A percentile compares a stretch with the other conserved stretches of the same genome.
These are phyloP conservation scores for Pseudocercospora fuligena DNA, from an alignment of 2,329 filamentous ascomycete species.

Conservation along the genomic window DNA sequence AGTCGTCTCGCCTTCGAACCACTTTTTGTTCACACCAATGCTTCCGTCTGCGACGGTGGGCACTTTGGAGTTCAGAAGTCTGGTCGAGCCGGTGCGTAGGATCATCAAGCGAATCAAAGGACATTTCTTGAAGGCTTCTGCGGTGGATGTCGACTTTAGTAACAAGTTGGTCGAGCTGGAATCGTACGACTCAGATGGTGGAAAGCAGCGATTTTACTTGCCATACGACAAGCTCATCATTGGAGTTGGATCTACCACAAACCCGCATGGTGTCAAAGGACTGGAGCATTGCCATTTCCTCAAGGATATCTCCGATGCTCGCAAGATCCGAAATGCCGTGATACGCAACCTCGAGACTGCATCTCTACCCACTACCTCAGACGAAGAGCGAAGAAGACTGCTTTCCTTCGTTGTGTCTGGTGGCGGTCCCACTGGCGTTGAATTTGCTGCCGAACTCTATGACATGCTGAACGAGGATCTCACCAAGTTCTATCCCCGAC, in stretches of 20 bases:
- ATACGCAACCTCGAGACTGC: constrained; percentile 88
- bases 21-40: constrained; percentile 99
- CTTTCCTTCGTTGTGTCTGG: constrained; percentile 96
- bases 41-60: constrained; percentile 95
- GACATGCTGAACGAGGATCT: constrained; percentile 97
- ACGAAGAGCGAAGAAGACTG: constrained; percentile 83
- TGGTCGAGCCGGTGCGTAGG: constrained; percentile 89
- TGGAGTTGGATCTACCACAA: constrained; percentile 88
- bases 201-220: constrained; percentile 84
- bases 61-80: constrained; percentile 84
- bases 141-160: constrained; percentile 89
- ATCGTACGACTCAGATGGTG: constrained; percentile 70
- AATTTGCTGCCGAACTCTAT: constrained; percentile 95
- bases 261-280: constrained; percentile 93
- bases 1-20: constrained; percentile 90
- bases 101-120: constrained; percentile 79
- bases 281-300: constrained; percentile 93
- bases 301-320: constrained; percentile 92
- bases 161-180: constrained; percentile 88
- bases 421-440: constrained; percentile 93
- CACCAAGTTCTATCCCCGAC: constrained; percentile 77
- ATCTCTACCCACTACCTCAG: constrained; percentile 87
- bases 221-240: constrained; percentile 97
- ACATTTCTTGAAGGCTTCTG: constrained; percentile 86
- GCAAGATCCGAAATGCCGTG: constrained; percentile 84